Conservation (phyloP, 805 yeast genomes). For the Candida odintsovae region DNA sequence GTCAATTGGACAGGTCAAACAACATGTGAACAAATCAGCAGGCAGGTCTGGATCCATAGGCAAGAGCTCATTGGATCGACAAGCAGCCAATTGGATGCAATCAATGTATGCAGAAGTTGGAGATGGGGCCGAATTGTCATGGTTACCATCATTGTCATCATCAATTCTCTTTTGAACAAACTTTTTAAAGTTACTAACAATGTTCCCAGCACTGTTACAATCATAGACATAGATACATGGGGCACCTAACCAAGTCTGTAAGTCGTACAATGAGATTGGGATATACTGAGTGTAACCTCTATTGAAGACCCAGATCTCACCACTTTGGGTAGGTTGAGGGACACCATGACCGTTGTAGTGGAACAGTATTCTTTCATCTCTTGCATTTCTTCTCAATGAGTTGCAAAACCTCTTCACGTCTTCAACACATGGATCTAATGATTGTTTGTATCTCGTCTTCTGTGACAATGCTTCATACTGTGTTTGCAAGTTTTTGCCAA, state of each 20-base stretch:
- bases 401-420: slow-evolving; percentile 90
- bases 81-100: slow-evolving; percentile 91
- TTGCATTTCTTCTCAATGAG: slow-evolving; percentile 81
- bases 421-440: slow-evolving; percentile 91
- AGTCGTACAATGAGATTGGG: slow-evolving; percentile 90
- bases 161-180: slow-evolving; percentile 87
- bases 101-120: slow-evolving; percentile 57
- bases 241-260: slow-evolving; percentile 97
- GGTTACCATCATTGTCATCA: slow-evolving; percentile 64
- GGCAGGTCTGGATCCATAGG: slow-evolving; percentile 95
- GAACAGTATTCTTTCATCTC: slow-evolving; percentile 87
- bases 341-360: slow-evolving; percentile 99
- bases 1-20: slow-evolving; percentile 93
- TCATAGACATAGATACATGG: slow-evolving; percentile 95
- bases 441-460: slow-evolving; percentile 84
- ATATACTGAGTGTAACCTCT: slow-evolving; percentile 96
- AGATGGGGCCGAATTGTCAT: slow-evolving; percentile 36
- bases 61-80: slow-evolving; percentile 75
- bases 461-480: slow-evolving; percentile 88
- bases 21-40: slow-evolving; percentile 92
- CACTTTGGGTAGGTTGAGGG: slow-evolving; percentile 92
- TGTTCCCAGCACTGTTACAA: slow-evolving; percentile 91
- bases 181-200: slow-evolving; percentile 80
- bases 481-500: slow-evolving; percentile 80
- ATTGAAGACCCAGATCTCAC: slow-evolving; percentile 98